These are phyloP conservation scores for Trichomonascaceae sp. DNA, from an alignment of 1,139 yeast species.

Conservation along the genomic window DNA sequence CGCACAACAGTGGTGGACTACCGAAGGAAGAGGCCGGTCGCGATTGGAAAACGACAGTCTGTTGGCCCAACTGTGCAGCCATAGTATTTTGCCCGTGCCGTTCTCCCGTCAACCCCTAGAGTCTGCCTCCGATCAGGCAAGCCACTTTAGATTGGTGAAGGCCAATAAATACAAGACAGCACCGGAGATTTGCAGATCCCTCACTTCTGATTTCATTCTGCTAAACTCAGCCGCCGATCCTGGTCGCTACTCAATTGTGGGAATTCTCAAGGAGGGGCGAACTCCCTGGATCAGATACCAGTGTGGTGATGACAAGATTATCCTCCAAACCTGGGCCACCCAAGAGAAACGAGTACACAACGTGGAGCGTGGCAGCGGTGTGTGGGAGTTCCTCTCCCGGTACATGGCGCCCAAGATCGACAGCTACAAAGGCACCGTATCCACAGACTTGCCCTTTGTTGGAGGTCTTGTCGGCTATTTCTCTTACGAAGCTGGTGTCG, in stretches of 20 bases:
- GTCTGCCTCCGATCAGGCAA: neutral
- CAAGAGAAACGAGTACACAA: too few species aligned
- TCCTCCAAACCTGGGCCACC: neutral
- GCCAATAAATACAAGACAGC: constrained; percentile 2
- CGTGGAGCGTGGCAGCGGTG: constrained; percentile 12
- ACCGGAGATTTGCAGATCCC: constrained; percentile 5
- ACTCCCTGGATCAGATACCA: neutral
- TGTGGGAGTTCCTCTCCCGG: constrained; percentile 40
- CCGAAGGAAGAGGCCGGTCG: constrained; percentile 4
- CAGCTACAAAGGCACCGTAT: constrained; percentile 6
- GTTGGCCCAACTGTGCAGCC: constrained; percentile 6
- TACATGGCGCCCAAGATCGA: constrained; percentile 33
- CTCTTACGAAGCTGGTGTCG: constrained; percentile 55
- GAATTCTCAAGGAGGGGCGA: constrained; percentile 39
- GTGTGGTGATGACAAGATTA: neutral
- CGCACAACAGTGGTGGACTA: constrained; percentile 31
- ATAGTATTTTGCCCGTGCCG: constrained; percentile 16
- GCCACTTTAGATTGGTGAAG: neutral
- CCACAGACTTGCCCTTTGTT: constrained; percentile 33
- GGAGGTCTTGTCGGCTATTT: constrained; percentile 84
- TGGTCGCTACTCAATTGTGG: constrained; percentile 82
- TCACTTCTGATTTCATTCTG: constrained; percentile 32
- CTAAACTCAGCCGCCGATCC: constrained; percentile 68
- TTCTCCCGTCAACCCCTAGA: too few species aligned
- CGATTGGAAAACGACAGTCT: constrained; percentile 4